Evolutionary conservation across 805 yeast genomes (phyloP), one percentile per base, ranked within the genome.

Genomic region (Candida alai): DNA sequence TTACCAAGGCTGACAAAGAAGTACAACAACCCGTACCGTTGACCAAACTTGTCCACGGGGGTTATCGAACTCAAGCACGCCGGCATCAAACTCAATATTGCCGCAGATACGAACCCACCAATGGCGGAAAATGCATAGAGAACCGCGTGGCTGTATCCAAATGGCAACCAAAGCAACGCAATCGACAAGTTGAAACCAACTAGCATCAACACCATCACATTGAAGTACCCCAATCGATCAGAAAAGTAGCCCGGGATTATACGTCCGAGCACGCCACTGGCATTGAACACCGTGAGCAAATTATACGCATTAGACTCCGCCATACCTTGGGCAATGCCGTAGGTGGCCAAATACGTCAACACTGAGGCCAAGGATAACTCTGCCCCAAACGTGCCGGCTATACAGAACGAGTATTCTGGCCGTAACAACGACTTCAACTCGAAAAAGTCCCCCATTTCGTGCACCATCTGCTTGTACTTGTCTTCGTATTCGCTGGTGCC

Each of bases 61-160:
- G 80, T 73, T 19, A 84, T 75, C 29, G 74, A 73, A 0, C 84
- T 74, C n/a, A 80, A 69, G 41, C 89, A 81, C 4, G 76, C 78
- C 0, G 90, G 87, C 1, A 83, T 73, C 32, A 83, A 48, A 1
- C 84, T 70, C 26, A 84, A 59, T 4, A 82, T 74, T 13, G 83
- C 73, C 3, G 86, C 78, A 19, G 74, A 65, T 37, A 72, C 68
- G 45, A 79, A 74, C 0, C 88, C 88, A 47, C 71, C 74, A 3
- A 72, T 32, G 0, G 65, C 70, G 6, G 79, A 60, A 51, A 79
- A 82, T 0, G 65, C 64, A 43, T 75, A 72, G 34, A 80, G 54
- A 0, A 64, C 70, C 2, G 55, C 56, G 19, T 61, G 35, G 32
- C 52, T 44, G 6, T 50, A 37, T 1, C 85, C 87, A 36, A 78